Evolutionary conservation across 495 filamentous ascomycete species (phyloP), one percentile per base, ranked within the genome.

Genomic region (Penicillium coprophilum): DNA sequence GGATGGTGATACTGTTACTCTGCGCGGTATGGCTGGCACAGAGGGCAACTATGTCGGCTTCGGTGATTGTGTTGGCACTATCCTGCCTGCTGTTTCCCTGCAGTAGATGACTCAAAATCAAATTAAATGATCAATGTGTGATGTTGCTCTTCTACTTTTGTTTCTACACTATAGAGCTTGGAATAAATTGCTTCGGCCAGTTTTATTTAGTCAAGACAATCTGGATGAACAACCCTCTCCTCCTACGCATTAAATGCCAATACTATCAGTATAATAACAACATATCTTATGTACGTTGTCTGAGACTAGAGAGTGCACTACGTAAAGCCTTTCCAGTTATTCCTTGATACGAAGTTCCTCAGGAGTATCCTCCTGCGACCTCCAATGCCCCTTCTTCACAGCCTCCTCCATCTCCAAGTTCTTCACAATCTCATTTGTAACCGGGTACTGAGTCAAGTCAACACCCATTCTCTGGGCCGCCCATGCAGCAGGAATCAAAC

Each of bases 1-100:
- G 68, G 92, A 97, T 68, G 92, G 92, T 1, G 93, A 97, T 65
- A 85, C 78, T 4, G 74, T 96, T 30, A 82, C 80, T 13, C 75
- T 97, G 13, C 79, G 82, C 11, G 93, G 92, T 1, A 77, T 76
- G 21, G 88, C 84, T 53, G 83, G 83, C 2, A 77, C 79, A 21
- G 79, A 81, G 11, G 85, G 85, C 2, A 77, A 66, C 51, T 79
- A 79, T 50, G 86, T 93, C 24, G 89, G 89, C 0, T 93, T 91
- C 67, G 89, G 89, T 8, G 81, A 85, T 53, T 91, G 88, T 61
- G 69, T 70, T 23, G 89, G 87, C 21, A 78, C 69, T 12, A 78
- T 88, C 54, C 61, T 83, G 46, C 77, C 78, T 6, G 68, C 80
- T 13, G 46, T 73, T 39, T 59, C 70, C 24, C 54, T 72, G 43